Base-by-base conservation (phyloP, 148 eudicot genomes). In the Rheum nobile region DNA sequence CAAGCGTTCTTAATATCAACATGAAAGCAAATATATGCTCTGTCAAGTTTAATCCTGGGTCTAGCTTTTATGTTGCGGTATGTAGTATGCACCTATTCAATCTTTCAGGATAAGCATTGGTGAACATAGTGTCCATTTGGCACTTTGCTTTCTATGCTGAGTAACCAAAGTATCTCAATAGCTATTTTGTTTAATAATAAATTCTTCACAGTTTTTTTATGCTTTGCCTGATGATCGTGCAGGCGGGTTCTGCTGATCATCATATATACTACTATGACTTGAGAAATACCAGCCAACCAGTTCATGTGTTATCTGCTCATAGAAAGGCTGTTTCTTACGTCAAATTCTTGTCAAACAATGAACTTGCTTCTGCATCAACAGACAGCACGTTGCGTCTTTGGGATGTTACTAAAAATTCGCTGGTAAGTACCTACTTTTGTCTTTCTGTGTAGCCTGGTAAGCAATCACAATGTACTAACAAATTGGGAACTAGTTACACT, bases 191-290 rank as follows among this genome's bases (percentile, higher is more conserved):
- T 1, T 24, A 10, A 2, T 34, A 65, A 61, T 61, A 31, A 29
- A 31, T 61, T 16, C 37, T 31, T 31, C 37, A 57, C 38, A 31
- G 4, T 28, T 59, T 6, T 29, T 29, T 10, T 28, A 61, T 61
- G 68, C 13, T 12, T 32, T 32, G 70, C 39, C 68, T 65, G 6
- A 72, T 77, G 22, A 55, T 67, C 29, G 55, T 76, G 82, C 89
- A 93, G 98, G 92, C 91, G 70, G 98, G 98, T 50, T 93, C 98
- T 72, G 98, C 98, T 19, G 97, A 93, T 86, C 98, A 89, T 85
- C 86, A 86, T 43, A 79, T 93, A 76, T 89, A 89, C 75, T 91
- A 91, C 77, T 93, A 86, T 74, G 98, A 93, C 87, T 79, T 93
- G 82, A 86, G 98, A 76, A 93, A 93, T 74, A 71, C 78, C 50